Evolutionary conservation across 768 basidiomycete species (phyloP).

Genomic region (Amyloporia xantha): DNA sequence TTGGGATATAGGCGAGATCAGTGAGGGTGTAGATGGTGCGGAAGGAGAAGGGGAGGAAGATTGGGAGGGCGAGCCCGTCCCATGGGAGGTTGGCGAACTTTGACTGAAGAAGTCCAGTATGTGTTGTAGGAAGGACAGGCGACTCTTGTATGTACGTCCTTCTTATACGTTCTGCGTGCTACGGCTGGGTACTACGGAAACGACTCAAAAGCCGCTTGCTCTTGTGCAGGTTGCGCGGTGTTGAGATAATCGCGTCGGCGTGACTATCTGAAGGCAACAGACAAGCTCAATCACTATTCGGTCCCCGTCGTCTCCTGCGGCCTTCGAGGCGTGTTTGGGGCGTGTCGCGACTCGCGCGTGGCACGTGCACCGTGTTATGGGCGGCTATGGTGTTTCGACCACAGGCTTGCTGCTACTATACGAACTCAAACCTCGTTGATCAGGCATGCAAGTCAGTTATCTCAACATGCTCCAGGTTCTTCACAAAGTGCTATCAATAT

Average conservation of each 20-base stretch:
- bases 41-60: constrained; percentile 26
- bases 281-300: too few species aligned
- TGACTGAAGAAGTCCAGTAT: constrained; percentile 26
- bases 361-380: constrained; percentile 21
- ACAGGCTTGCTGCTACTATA: constrained; percentile 6
- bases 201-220: too few species aligned
- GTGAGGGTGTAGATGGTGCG: constrained; percentile 31
- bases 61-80: constrained; percentile 79
- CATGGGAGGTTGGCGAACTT: constrained; percentile 77
- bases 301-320: too few species aligned
- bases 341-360: constrained; percentile 19
- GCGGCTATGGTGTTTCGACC: constrained; percentile 11
- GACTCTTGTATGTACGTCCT: neutral
- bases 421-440: constrained; percentile 17
- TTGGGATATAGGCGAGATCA: constrained; percentile 69
- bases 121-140: neutral
- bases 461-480: neutral
- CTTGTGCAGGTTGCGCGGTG: too few species aligned
- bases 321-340: constrained; percentile 3
- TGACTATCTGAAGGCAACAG: too few species aligned
- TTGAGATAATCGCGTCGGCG: too few species aligned
- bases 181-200: too few species aligned
- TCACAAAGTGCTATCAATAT: neutral
- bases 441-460: constrained; percentile 12
- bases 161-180: neutral